Evolutionary conservation across 352 stramenopile genomes (phyloP), one percentile per base, ranked within the genome.

Genomic region (Phytophthora pisi): DNA sequence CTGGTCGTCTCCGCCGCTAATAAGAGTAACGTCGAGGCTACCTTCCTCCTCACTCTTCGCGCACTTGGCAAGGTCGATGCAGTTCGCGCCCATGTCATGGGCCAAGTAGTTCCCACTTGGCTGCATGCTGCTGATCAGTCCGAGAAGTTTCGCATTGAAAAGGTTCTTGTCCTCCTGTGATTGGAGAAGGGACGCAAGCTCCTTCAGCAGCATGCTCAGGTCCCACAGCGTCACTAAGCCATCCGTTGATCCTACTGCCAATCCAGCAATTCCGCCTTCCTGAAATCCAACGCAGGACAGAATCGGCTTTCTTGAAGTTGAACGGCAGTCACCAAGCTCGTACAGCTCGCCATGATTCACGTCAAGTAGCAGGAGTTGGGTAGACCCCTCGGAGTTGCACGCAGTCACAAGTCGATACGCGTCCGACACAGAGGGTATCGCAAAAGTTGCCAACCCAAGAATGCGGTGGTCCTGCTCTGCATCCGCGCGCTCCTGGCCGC

Each of bases 41-140:
- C 54, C 61, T 40, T 57, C 40, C 23, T 61, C 26, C 3, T 67
- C 40, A 9, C 55, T 68, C n/a, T 64, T 66, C 10, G 57, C 51
- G 16, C 57, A 72, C 9, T 56, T 72, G 6, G 75, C 66, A 18
- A 79, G 60, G 23, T 75, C 57, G 38, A 94, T 66, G 64, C 82
- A 93, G 51, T 96, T 96, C 30, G 77, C 71, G 45, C 89, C 89
- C 86, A 96, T 95, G 63, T 95, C 88, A 49, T 96, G 89, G 0
- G 84, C 89, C 30, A 91, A 57, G 63, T 95, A 96, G 51, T 68
- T 81, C 28, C 70, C 75, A 55, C 60, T 75, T 6, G 82, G 85
- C 28, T 77, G 57, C 28, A 77, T 46, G 7, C 57, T n/a, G 26
- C 59, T 55, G 31, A 77, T 63, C 30, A 89, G 10, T 30, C 57